Evolutionary conservation across 2,329 filamentous ascomycete genomes (phyloP).

Genomic region (Drechslera avenae): DNA sequence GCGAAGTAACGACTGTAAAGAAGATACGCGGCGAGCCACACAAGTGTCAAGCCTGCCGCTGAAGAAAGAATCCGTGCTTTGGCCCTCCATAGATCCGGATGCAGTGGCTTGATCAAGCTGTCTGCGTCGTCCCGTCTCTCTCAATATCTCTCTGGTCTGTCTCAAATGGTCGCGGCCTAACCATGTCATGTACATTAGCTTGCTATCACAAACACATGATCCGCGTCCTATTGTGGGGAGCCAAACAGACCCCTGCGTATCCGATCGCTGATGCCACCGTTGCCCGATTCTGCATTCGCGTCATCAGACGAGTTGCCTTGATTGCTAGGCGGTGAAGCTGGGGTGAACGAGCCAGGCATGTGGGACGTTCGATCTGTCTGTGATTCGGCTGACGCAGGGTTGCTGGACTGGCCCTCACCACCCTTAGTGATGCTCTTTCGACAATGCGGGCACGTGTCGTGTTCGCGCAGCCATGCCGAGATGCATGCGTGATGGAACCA

Average conservation of each 20-base stretch:
- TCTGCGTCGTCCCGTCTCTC: constrained; percentile 2
- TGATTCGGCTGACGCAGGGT: constrained; percentile 5
- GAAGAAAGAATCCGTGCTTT: background rate
- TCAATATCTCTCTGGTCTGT: constrained; percentile 2
- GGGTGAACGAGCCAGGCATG: constrained; percentile 41
- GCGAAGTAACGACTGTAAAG: background rate
- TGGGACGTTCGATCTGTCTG: constrained; percentile 15
- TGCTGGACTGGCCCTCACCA: constrained; percentile 24
- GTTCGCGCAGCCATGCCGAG: constrained; percentile 81
- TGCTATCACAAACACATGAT: constrained; percentile 8
- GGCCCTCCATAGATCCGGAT: background rate
- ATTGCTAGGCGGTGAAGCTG: constrained; percentile 8
- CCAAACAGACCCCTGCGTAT: constrained; percentile 46
- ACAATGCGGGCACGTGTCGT: constrained; percentile 90
- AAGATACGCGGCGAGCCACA: constrained; percentile 4
- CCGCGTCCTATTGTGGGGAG: constrained; percentile 19
- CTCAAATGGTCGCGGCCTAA: constrained; percentile 7
- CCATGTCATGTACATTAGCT: constrained; percentile 3
- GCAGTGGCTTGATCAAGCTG: background rate
- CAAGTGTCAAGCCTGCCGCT: constrained; percentile 3
- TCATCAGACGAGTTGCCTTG: constrained; percentile 14
- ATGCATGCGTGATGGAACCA: constrained; percentile 92
- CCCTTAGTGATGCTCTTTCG: constrained; percentile 59
- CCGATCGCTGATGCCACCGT: constrained; percentile 33
- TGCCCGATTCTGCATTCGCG: constrained; percentile 16